A percentile compares a stretch with the other conserved stretches of the same genome.
Conservation (phyloP, 2,329 filamentous ascomycete species). For the Bipolaris victoriae region DNA sequence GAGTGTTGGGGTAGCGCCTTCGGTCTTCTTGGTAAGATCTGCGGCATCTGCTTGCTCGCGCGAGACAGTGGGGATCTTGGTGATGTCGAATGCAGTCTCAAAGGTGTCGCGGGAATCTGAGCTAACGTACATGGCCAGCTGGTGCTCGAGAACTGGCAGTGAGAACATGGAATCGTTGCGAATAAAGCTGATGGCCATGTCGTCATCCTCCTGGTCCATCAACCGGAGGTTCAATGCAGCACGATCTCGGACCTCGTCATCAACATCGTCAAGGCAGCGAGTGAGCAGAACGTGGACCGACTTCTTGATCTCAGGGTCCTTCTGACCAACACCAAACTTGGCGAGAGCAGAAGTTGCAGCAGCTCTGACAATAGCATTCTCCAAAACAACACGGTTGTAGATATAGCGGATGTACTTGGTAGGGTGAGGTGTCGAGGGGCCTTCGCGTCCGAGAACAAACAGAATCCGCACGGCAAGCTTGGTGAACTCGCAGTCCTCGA, state of each 20-base stretch:
- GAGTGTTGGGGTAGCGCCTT: conserved; percentile 86
- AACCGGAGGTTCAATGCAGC: conserved; percentile 89
- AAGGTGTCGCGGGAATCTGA: conserved; percentile 89
- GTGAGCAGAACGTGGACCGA: conserved; percentile 92
- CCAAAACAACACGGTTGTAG: conserved; percentile 96
- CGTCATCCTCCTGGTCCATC: conserved; percentile 86
- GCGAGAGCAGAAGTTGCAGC: conserved; percentile 94
- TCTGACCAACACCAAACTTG: conserved; percentile 94
- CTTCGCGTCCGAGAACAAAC: conserved; percentile 91
- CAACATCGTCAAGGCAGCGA: conserved; percentile 92
- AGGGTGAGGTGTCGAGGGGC: conserved; percentile 91
- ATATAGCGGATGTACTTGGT: conserved; percentile 99
- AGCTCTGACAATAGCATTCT: conserved; percentile 94
- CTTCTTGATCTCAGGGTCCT: conserved; percentile 94
- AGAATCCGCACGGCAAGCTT: conserved; percentile 95
- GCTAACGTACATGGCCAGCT: conserved; percentile 96
- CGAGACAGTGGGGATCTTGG: conserved; percentile 88
- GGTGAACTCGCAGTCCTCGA: conserved; percentile 98
- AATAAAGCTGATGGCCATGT: conserved; percentile 84
- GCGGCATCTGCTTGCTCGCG: conserved; percentile 95
- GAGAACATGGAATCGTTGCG: conserved; percentile 98
- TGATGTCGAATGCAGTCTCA: conserved; percentile 84
- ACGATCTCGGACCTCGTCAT: conserved; percentile 96
- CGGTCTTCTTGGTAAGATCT: conserved; percentile 96
- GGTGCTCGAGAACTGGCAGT: conserved; percentile 91